Evolutionary conservation across 192 early-diverging fungal genomes (phyloP).

Genomic region (Spinellus fusiger): DNA sequence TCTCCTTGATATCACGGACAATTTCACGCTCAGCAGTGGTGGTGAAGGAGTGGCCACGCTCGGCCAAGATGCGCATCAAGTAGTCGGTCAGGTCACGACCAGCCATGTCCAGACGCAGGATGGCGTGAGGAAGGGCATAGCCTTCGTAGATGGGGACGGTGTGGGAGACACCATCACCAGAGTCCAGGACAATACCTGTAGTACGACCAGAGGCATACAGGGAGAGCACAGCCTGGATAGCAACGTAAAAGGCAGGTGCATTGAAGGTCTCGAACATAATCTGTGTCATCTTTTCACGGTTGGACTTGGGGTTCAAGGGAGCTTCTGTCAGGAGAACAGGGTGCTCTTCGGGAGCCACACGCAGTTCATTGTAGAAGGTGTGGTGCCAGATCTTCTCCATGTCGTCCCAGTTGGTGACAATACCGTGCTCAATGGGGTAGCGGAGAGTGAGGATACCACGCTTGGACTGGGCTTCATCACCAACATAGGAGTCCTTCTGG

Average conservation of each 20-base stretch:
- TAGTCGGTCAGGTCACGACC: conserved; percentile 96
- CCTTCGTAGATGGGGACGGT: conserved; percentile 98
- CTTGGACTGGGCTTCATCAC: conserved; percentile 89
- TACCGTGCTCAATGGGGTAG: conserved; percentile 90
- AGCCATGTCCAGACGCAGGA: conserved; percentile 93
- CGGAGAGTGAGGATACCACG: conserved; percentile 82
- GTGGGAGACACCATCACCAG: conserved; percentile 97
- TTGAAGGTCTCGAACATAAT: conserved; percentile 99
- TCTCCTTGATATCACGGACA: conserved; percentile 99
- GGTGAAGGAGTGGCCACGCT: conserved; percentile 94
- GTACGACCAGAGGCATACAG: conserved; percentile 95
- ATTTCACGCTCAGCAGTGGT: conserved; percentile 97
- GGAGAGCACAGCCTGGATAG: conserved; percentile 94
- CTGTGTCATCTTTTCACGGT: conserved; percentile 99
- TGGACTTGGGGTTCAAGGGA: conserved; percentile 95
- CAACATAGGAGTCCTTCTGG: conserved; percentile 87
- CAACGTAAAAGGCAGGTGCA: conserved; percentile 94
- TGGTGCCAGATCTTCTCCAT: conserved; percentile 98
- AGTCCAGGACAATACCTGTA: conserved; percentile 98
- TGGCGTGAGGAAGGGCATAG: conserved; percentile 92
- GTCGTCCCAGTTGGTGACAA: conserved; percentile 91
- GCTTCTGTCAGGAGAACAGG: conserved; percentile 97
- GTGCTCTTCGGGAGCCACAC: conserved; percentile 97
- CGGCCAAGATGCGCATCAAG: conserved; percentile 88
- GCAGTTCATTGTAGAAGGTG: conserved; percentile 97